These are phyloP conservation scores for Davidsoniella australis DNA, from an alignment of 2,329 filamentous ascomycete genomes.

Conservation along the genomic window DNA sequence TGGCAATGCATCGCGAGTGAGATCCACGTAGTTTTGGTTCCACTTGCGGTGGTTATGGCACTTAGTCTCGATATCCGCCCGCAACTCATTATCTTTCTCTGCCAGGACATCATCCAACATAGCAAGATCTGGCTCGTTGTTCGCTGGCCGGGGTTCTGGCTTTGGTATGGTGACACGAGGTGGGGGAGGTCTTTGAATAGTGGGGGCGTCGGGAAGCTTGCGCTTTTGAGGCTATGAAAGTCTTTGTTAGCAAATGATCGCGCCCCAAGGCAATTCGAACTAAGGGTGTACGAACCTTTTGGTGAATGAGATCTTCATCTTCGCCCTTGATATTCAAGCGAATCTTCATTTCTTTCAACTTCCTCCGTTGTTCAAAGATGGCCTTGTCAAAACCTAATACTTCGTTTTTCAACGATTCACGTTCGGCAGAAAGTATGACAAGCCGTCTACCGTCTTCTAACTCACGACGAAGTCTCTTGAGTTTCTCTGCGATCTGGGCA, in stretches of 20 bases:
- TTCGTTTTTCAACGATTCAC: conserved; percentile 66
- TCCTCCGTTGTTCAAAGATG: conserved; percentile 67
- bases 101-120: conserved; percentile 59
- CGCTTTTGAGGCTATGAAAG: conserved; percentile 49
- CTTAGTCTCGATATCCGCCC: conserved; percentile 69
- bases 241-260: conserved; percentile 21
- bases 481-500: conserved; percentile 83
- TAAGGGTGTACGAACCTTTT: conserved; percentile 47
- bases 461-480: conserved; percentile 80
- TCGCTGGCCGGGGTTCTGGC: conserved; percentile 1
- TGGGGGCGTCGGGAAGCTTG: conserved; percentile 39
- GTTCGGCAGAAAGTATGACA: conserved; percentile 57
- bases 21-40: conserved; percentile 80
- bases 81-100: conserved; percentile 68
- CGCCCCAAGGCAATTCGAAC: conserved; percentile 6
- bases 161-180: conserved; percentile 43
- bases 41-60: conserved; percentile 77
- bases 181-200: conserved; percentile 43
- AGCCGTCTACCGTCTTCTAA: conserved; percentile 76
- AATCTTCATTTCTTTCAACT: conserved; percentile 76
- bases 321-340: conserved; percentile 79
- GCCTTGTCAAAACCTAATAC: conserved; percentile 56
- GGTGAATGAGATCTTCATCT: conserved; percentile 87
- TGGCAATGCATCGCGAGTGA: conserved; percentile 70
- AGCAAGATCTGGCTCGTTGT: conserved; percentile 60